Evolutionary conservation across 768 basidiomycete genomes (phyloP).

Genomic region (Roridomyces roridus): DNA sequence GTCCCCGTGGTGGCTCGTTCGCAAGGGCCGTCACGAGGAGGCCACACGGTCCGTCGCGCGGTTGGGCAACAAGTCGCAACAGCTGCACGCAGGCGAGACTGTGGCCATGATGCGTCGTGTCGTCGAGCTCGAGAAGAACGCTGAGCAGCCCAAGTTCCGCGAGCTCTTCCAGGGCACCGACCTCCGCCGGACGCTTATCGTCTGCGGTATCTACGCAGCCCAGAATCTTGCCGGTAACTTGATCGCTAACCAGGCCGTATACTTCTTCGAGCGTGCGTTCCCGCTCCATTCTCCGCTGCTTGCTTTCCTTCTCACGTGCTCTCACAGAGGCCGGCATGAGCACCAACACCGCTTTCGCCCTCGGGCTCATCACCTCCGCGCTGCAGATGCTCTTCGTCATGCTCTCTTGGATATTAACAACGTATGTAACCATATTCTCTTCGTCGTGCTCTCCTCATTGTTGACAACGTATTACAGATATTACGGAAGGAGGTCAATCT

Average conservation of each 20-base stretch:
- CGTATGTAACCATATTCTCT: conserved; percentile 26
- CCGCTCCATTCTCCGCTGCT: not conserved
- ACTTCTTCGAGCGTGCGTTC: conserved; percentile 26
- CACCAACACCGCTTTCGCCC: conserved; percentile 20
- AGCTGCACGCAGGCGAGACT: conserved; percentile 10
- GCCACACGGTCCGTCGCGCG: conserved; percentile 16
- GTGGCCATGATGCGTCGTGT: conserved; percentile 28
- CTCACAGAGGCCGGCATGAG: conserved; percentile 21
- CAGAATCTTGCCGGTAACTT: conserved; percentile 26
- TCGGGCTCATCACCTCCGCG: conserved; percentile 25
- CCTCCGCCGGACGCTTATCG: conserved; percentile 26
- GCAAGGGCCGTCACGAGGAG: conserved; percentile 15
- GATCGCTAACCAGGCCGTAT: conserved; percentile 26
- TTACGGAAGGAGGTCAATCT: conserved; percentile 20
- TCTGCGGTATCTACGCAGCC: conserved; percentile 23
- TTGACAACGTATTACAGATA: conserved; percentile 25
- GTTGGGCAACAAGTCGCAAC: conserved; percentile 20
- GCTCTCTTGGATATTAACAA: conserved; percentile 26
- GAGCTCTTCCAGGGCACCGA: conserved; percentile 23
- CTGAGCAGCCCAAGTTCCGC: conserved; percentile 11
- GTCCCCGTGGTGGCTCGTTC: conserved; percentile 25
- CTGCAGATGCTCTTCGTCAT: conserved; percentile 27
- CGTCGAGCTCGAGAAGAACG: conserved; percentile 17
- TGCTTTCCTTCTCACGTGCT: not conserved
- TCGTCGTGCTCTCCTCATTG: conserved; percentile 25